Percentiles rank a stretch among this genome's conserved stretches.
Conservation (phyloP, 2,329 filamentous ascomycete species). For the Fusarium mangiferae region DNA sequence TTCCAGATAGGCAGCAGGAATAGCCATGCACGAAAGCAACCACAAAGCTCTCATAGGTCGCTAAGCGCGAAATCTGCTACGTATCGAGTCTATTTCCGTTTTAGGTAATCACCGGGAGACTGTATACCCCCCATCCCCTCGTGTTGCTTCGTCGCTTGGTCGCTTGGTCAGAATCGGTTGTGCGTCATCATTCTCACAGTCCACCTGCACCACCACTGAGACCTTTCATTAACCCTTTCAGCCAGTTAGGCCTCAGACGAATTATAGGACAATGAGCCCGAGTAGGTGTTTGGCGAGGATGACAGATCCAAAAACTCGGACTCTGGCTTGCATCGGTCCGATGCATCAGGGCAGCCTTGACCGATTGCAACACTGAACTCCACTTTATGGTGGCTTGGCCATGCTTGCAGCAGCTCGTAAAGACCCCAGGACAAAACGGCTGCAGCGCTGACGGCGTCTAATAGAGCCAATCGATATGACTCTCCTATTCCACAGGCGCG, state of each 20-base stretch:
- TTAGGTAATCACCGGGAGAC: slow-evolving; percentile 22
- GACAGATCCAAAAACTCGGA: slow-evolving; percentile 20
- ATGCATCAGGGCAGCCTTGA: slow-evolving; percentile 25
- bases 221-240: neutral
- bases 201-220: neutral
- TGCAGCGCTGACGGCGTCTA: slow-evolving; percentile 44
- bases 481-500: slow-evolving; percentile 36
- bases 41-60: slow-evolving; percentile 14
- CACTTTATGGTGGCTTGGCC: slow-evolving; percentile 29
- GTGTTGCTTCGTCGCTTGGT: neutral
- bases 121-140: slow-evolving; percentile 15
- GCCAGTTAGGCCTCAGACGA: neutral
- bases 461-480: slow-evolving; percentile 44
- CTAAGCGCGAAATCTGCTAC: slow-evolving; percentile 20
- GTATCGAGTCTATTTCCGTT: slow-evolving; percentile 11
- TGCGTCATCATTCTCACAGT: slow-evolving; percentile 3
- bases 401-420: slow-evolving; percentile 33
- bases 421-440: slow-evolving; percentile 5
- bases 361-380: slow-evolving; percentile 22
- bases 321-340: slow-evolving; percentile 22
- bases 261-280: neutral
- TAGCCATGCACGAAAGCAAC: slow-evolving; percentile 27
- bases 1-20: slow-evolving; percentile 22
- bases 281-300: slow-evolving; percentile 2
- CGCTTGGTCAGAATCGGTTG: neutral